phyloP scores from a whole-genome alignment of 2,329 filamentous ascomycete species.

The Diaporthe sp. region DNA sequence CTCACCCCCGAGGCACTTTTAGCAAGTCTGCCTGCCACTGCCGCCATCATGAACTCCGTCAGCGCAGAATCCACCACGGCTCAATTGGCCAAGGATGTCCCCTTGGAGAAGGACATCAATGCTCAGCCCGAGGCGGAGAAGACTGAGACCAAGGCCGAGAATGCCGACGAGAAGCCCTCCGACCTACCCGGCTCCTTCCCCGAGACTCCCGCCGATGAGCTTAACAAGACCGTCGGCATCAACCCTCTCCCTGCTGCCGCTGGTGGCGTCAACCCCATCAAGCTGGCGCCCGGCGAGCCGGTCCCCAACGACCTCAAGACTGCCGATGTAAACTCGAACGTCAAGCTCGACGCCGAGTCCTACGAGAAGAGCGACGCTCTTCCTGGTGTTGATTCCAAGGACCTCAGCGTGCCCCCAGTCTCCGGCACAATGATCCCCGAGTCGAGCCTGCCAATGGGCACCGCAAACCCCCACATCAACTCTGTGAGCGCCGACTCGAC shows the following conservation, averaged over 20 bases:
- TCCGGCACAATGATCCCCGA: conserved; percentile 81
- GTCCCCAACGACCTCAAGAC: conserved; percentile 78
- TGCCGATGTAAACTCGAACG: conserved; percentile 77
- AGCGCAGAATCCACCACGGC: conserved; percentile 79
- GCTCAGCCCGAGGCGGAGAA: conserved; percentile 41
- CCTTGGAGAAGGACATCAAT: conserved; percentile 63
- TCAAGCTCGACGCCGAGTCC: conserved; percentile 85
- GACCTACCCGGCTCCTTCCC: conserved; percentile 78
- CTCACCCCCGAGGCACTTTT: conserved; percentile 80
- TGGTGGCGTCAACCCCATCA: conserved; percentile 82
- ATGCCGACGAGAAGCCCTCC: conserved; percentile 38
- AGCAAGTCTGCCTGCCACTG: conserved; percentile 59
- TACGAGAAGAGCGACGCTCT: conserved; percentile 85
- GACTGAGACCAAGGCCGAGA: conserved; percentile 44
- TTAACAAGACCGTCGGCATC: conserved; percentile 67
- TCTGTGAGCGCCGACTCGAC: conserved; percentile 69
- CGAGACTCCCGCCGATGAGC: conserved; percentile 71
- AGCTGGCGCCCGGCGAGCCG: conserved; percentile 82
- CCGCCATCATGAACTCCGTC: conserved; percentile 71
- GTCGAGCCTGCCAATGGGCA: conserved; percentile 79
- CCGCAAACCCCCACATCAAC: conserved; percentile 61
- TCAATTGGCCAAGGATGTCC: conserved; percentile 72
- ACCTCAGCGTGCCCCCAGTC: conserved; percentile 63
- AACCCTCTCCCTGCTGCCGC: conserved; percentile 73
- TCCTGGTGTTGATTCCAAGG: conserved; percentile 59